Evolutionary conservation across 495 filamentous ascomycete genomes (phyloP), one percentile per base, ranked within the genome.

Genomic region (Hyaloscypha finlandica): DNA sequence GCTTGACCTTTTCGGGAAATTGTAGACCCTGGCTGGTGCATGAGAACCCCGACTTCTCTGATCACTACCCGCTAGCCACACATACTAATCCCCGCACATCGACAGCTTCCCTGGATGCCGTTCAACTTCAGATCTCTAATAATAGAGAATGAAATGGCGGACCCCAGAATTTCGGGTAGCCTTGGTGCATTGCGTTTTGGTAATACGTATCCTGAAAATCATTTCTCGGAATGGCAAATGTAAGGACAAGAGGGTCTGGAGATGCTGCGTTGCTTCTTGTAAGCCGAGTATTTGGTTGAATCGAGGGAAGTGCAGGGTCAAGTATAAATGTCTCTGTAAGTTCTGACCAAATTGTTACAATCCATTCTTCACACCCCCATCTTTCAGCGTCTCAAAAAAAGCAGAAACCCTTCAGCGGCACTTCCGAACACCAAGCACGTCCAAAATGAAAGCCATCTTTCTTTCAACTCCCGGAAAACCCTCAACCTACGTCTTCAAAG

Each of bases 401-500:
- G 6, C 35, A 37, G 35, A 37, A 37, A 48, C 3, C 6, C 4
- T 19, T 12, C 9, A 16, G 8, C 35, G 6, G 35, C 57, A 60
- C 4, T 33, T 33, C 32, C 9, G 39, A 9, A 61, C 32, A 2
- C 6, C 1, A 22, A 22, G 32, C 5, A 42, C 33, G 4, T 22
- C 54, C n/a, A 16, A 54, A 55, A 83, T 82, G 81, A 76, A 79
- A 58, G 77, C 80, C 11, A 82, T 83, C 62, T 70, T 80, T 3
- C 79, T 82, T 42, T 68, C 72, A 39, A 66, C 75, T 32, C 81
- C 80, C 66, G 80, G 81, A 19, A 71, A 73, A 6, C 79, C 80
- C 6, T 76, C 78, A 14, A 70, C 71, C 48, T 77, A 81, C 33
- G 55, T 69, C 29, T 70, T 73, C 62, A 75, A 76, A 66, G 65